Conservation (phyloP, 1,139 yeast genomes). For the Lodderomyces pseudojiufengensis region DNA sequence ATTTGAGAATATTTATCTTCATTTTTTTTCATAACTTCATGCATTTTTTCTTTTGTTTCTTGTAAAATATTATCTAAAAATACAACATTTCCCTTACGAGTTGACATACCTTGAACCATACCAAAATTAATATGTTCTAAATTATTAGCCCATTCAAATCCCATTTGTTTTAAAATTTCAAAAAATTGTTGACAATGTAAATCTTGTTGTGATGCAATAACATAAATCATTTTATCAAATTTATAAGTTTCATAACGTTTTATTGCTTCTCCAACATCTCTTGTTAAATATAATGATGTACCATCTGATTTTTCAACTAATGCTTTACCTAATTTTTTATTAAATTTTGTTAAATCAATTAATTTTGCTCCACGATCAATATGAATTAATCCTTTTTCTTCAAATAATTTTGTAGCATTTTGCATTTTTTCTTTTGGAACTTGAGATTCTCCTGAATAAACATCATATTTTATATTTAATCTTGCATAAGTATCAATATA, state of each 20-base stretch:
- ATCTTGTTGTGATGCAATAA: slow-evolving; percentile 95
- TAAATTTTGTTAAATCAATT: slow-evolving; percentile 80
- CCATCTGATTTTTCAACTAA: slow-evolving; percentile 95
- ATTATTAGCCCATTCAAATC: slow-evolving; percentile 79
- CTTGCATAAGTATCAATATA: slow-evolving; percentile 88
- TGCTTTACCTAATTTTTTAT: slow-evolving; percentile 92
- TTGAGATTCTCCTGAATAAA: slow-evolving; percentile 94
- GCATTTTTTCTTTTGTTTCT: slow-evolving; percentile 94
- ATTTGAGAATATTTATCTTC: slow-evolving; percentile 90
- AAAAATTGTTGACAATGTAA: slow-evolving; percentile 92
- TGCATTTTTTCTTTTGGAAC: slow-evolving; percentile 75
- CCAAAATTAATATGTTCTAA: slow-evolving; percentile 90
- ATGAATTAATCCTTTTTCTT: slow-evolving; percentile 67
- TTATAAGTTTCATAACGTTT: slow-evolving; percentile 80
- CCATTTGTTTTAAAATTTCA: slow-evolving; percentile 91
- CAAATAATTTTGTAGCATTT: slow-evolving; percentile 57
- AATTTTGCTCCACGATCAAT: slow-evolving; percentile 91
- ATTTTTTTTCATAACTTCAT: slow-evolving; percentile 93
- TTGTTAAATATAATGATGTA: slow-evolving; percentile 87
- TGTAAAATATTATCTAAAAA: slow-evolving; percentile 91
- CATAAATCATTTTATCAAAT: slow-evolving; percentile 95
- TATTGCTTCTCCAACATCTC: slow-evolving; percentile 97
- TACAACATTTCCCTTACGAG: slow-evolving; percentile 97
- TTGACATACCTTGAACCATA: slow-evolving; percentile 98
- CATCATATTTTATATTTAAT: slow-evolving; percentile 81